These are phyloP conservation scores for Tetracentron sinense DNA, from an alignment of 164 flowering plant species.

Conservation along the genomic window DNA sequence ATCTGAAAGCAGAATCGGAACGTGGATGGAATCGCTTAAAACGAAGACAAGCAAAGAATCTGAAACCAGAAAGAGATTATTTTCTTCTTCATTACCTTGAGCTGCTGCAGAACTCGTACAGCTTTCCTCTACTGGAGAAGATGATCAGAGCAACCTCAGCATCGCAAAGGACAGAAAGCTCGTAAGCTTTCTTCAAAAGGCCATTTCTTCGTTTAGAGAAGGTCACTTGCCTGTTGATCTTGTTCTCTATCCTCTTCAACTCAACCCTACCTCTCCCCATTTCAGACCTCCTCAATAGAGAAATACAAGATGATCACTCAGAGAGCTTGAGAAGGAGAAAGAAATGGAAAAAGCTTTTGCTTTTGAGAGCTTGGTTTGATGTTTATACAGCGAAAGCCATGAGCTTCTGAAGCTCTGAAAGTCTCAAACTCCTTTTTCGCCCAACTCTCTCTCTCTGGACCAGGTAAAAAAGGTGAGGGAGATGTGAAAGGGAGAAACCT, in stretches of 20 bases:
- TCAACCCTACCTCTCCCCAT: slow-evolving; percentile 60
- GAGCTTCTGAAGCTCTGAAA: not conserved
- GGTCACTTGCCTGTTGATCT: slow-evolving; percentile 53
- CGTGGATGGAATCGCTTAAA: no score
- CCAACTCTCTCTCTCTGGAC: not conserved
- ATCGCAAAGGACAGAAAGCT: slow-evolving; percentile 47
- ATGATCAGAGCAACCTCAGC: slow-evolving; percentile 57
- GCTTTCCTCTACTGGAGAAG: slow-evolving; percentile 54
- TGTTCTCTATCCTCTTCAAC: slow-evolving; percentile 59
- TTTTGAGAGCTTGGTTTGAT: not conserved
- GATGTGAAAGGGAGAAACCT: not conserved
- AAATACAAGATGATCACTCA: not conserved
- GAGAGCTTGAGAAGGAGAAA: no score
- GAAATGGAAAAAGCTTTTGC: no score
- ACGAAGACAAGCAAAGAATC: not conserved
- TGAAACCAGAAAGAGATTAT: not conserved
- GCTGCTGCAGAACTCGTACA: slow-evolving; percentile 48
- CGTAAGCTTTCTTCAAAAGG: slow-evolving; percentile 53
- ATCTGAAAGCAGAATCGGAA: not conserved
- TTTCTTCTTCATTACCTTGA: not conserved
- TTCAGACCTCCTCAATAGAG: not conserved
- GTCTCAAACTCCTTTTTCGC: no score
- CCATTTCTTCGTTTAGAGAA: slow-evolving; percentile 53
- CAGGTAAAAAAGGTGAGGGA: not conserved
- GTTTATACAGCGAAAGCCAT: not conserved